Conservation (phyloP, 1,284 basidiomycete species). For the Ceratobasidium theobromae region DNA sequence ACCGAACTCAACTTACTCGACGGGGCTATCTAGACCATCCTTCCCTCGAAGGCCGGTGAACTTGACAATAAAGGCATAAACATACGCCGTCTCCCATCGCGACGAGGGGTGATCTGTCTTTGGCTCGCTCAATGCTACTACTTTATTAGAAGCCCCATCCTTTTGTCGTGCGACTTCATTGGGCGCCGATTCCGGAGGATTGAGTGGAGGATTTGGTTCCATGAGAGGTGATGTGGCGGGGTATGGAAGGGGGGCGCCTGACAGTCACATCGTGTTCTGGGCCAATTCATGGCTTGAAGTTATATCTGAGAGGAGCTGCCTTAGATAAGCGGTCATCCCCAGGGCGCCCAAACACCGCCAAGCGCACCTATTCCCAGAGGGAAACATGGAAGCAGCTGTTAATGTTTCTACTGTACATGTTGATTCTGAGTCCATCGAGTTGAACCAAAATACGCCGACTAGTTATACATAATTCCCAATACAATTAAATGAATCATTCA, state of each 20-base stretch:
- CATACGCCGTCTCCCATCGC: slow-evolving; percentile 82
- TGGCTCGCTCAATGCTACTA: not conserved
- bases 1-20: slow-evolving; percentile 62
- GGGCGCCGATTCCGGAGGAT: not conserved
- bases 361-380: not conserved
- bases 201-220: not conserved
- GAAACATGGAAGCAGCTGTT: not conserved
- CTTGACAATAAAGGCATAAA: slow-evolving; percentile 78
- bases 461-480: not conserved
- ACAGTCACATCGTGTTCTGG: slow-evolving; percentile 16
- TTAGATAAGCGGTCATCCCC: not conserved
- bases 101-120: slow-evolving; percentile 67
- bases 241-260: not conserved
- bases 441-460: too few relatives aligned
- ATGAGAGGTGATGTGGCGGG: not conserved
- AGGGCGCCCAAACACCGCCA: not conserved
- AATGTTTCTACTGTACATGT: too few relatives aligned
- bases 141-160: not conserved
- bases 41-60: slow-evolving; percentile 72
- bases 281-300: slow-evolving; percentile 4
- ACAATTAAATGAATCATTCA: not conserved
- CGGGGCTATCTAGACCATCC: slow-evolving; percentile 71
- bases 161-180: not conserved
- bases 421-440: too few relatives aligned
- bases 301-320: slow-evolving; percentile 3